Base-by-base conservation (phyloP, 1,139 yeast species). In the Candida sanyaensis region DNA sequence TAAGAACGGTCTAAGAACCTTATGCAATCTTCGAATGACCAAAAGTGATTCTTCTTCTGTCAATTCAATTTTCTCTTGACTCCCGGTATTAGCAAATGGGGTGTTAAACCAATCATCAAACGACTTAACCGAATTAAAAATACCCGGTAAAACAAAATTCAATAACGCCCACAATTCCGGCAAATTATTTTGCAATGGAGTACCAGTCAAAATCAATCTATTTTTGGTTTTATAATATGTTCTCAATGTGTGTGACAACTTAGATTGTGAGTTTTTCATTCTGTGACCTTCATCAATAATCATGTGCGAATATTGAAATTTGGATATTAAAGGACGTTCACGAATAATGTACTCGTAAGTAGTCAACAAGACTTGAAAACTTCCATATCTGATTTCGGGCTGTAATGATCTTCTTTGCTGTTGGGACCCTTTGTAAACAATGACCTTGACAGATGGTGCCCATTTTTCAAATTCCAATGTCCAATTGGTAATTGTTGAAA, bases 21-120 rank as follows among this genome's bases (percentile, higher is more conserved):
- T 93, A 68, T 93, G 99, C 64, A 93, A 79, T 81, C 99, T 89
- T 66, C 98, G 80, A 62, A 93, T 93, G 50, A 93, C 89, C 73
- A 93, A 83, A 55, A 93, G 75, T 13, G 96, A 87, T 69, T 93
- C 99, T 84, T 93, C 99, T 78, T 93, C 93, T 12, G 88, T 82
- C 45, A 87, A 71, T 53, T 84, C 93, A 27, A 87, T 82, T 66
- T 86, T 86, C 59, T 87, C 93, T 64, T 86, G 93, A 31, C 85
- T 81, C 51, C 95, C 93, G 36, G 93, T 84, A 56, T 84, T 86
- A 1, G 91, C 90, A 65, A 87, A 87, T 7, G 95, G 95, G 0
- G 93, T 86, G 60, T 87, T 87, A 61, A 87, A 87, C 95, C 95
- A 87, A 63, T 87, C 95, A 62, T 87, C 95, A 63, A 87, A 87